Percentiles rank a stretch among this genome's conserved stretches.
phyloP scores from a whole-genome alignment of 805 yeast genomes.

The Wickerhamiella sergipiensis region DNA sequence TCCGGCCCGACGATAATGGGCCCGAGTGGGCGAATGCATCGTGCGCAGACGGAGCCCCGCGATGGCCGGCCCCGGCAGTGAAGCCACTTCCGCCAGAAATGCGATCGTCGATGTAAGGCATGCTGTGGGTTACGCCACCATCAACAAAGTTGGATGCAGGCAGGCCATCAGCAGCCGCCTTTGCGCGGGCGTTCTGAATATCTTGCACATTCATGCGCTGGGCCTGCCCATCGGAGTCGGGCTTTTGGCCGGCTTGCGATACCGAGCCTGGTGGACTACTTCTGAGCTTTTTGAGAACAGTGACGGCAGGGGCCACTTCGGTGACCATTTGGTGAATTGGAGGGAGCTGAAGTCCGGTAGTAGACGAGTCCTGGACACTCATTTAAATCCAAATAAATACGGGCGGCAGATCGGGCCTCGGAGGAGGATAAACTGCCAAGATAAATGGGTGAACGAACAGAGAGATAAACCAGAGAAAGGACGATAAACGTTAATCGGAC shows the following conservation, averaged over 20 bases:
- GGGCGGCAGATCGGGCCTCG: not conserved
- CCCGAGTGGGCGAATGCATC: not conserved
- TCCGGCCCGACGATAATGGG: not conserved
- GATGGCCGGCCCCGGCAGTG: not conserved
- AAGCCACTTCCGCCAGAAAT: not conserved
- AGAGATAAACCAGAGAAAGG: not conserved
- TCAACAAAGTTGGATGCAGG: not conserved
- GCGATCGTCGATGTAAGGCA: not conserved
- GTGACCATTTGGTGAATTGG: constrained; percentile 16
- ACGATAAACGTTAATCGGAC: no score
- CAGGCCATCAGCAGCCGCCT: not conserved
- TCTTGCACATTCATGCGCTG: not conserved
- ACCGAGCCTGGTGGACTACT: not conserved
- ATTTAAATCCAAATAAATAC: not conserved
- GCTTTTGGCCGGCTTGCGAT: no score
- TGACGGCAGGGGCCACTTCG: constrained; percentile 13
- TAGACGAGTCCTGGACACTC: not conserved
- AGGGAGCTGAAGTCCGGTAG: constrained; percentile 10
- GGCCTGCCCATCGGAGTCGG: not conserved
- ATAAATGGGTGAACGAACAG: not conserved
- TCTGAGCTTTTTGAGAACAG: constrained; percentile 6
- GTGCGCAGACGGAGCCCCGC: not conserved
- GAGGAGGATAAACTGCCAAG: not conserved
- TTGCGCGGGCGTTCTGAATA: not conserved
- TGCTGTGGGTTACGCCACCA: not conserved